Base-by-base conservation (phyloP, 2,329 filamentous ascomycete genomes). In the Cladosporium austrohemisphaericum region DNA sequence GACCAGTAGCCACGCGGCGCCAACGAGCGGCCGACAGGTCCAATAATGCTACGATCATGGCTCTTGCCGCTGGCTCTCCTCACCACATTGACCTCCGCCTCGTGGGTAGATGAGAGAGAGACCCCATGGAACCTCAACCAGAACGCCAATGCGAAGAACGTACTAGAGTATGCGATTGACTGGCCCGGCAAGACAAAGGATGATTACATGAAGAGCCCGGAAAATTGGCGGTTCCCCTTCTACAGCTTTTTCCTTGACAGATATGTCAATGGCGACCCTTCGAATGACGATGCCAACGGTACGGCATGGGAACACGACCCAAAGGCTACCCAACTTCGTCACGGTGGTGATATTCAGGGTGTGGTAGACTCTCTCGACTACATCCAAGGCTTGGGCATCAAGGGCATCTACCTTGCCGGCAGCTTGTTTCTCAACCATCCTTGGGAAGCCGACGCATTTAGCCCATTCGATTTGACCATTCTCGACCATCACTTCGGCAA, bases 171-270 rank as follows among this genome's bases (percentile, higher is more conserved):
- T 62, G 76, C 68, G 60, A 76, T 80, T 52, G 66, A 73, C 68
- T 76, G 78, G 76, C 67, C 66, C n/a, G 67, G 73, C 54, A n/a
- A n/a, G n/a, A n/a, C n/a, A 28, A 28, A 41, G 16, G 77, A 80
- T 60, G 65, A 60, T 4, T 84, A 78, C 55, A 61, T 67, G 14
- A 66, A 70, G 0, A 84, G 80, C 16, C 81, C 82, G 1, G 61
- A 68, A 0, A 84, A 80, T 56, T 85, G 82, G 82, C 73, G 82
- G 20, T 76, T 85, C 53, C 82, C 82, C 0, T 79, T 84, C 59
- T 85, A 85, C 61, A 82, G 79, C 7, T 67, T 85, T 37, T 83
- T 83, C 60, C 65, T 83, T 9, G 81, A 85, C 61, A 71, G 79
- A 52, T 85, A 78, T 57, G 79, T 82, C 33, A 84, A 85, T 57